Evolutionary conservation across 1,139 yeast genomes (phyloP), one percentile per base, ranked within the genome.

Genomic region (Pichia sp.): DNA sequence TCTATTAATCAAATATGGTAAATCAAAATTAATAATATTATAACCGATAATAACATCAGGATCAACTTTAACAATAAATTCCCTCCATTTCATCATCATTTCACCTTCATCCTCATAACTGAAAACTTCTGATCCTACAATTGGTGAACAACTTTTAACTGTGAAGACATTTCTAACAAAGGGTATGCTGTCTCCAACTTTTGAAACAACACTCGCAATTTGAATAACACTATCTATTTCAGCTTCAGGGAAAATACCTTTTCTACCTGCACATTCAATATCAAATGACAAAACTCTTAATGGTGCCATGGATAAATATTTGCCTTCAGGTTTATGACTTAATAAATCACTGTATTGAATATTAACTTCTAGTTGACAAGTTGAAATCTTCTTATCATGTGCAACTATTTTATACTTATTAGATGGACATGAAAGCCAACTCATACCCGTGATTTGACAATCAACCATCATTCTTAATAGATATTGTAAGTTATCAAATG

Each of bases 21-120:
- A 73, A 74, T 94, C 99, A 64, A 94, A 94, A 64, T 94, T 94
- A 27, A 95, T 79, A 6, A 89, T 88, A 64, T 94, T 94, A 67
- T 92, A 94, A 44, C 99, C 99, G 59, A 94, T 92, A 40, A 94
- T 85, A 45, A 94, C 95, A 68, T 94, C 99, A 0, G 99, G 96
- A 65, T 94, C 99, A 2, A 80, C 84, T 53, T 82, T 76, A 12
- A 79, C 80, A 9, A 94, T 77, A 60, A 94, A 94, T 39, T 88
- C 86, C 55, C 79, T 77, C 98, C 98, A 94, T 43, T 74, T 77
- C 68, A 77, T 68, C 46, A 94, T 70, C 95, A 94, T 84, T 35
- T 87, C 94, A 40, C 74, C 76, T 66, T 94, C 98, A 13, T 77
- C 77, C 44, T 76, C 71, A 65, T 80, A 82, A 44, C 87, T 87